Evolutionary conservation across 23 red algal genomes (phyloP), one percentile per base, ranked within the genome.

Genomic region (Gracilaria caudata): DNA sequence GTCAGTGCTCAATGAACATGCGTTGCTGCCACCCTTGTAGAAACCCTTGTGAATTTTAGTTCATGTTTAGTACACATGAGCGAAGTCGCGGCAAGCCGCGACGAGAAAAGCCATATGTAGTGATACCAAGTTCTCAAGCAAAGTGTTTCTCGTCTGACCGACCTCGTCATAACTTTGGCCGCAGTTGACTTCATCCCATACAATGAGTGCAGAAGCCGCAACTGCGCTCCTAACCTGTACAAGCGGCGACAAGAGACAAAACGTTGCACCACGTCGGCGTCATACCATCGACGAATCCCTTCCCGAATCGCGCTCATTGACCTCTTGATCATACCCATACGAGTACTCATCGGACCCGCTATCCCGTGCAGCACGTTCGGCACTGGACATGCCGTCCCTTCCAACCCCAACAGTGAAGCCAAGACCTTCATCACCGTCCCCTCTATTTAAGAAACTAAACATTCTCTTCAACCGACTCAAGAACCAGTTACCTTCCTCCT

Each of bases 341-440:
- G 35, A 6, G 20, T 71, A 71, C 5, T 34, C 65, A 6, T 71
- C 65, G 20, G 32, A 71, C 32, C 65, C 65, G 7, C 65, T 71
- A 19, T 40, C 65, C 33, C 65, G 20, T 19, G 65, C 65, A 41
- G 65, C 65, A n/a, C 65, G 65, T 71, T 71, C 65, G 19, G 65
- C 65, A 19, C 65, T 71, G 21, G 65, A 71, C 65, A 71, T 71
- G 19, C 65, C 65, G 17, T 71, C 65, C 3, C 65, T 71, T 16
- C 65, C 65, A 41, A 71, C 65, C 13, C 65, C 65, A 19, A 71
- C 65, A 39, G 34, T 19, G 20, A 71, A 71, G 32, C 33, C 35
- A 23, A 19, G 17, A 41, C 34, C 40, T 41, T 41, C 65, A 2
- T 71, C 35, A 41, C 13, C 16, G 0, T 28, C 32, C 23, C 57